These are phyloP conservation scores for Pholiota molesta DNA, from an alignment of 768 basidiomycete species.

Conservation along the genomic window DNA sequence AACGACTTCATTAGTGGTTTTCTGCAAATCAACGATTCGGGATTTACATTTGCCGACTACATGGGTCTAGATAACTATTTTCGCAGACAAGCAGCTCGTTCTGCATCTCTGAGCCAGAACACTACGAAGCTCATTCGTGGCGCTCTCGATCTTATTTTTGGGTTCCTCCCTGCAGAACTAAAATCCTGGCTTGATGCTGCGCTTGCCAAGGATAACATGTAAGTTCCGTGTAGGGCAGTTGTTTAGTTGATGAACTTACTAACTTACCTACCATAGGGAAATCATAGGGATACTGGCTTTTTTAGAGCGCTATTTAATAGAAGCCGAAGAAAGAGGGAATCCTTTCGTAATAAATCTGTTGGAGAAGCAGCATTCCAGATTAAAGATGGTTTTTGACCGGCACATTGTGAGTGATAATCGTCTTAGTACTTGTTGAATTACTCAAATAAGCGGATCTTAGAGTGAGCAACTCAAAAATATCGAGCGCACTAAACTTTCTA, in stretches of 20 bases:
- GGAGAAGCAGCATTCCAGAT: conserved; percentile 80
- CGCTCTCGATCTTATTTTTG: conserved; percentile 95
- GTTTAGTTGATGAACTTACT: background rate
- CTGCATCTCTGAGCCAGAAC: conserved; percentile 62
- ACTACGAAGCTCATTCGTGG: conserved; percentile 83
- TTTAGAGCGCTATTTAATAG: conserved; percentile 74
- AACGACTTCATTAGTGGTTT: conserved; percentile 91
- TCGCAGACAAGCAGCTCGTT: conserved; percentile 83
- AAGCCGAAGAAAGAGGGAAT: conserved; percentile 81
- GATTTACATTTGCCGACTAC: conserved; percentile 93
- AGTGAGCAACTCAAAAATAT: conserved; percentile 86
- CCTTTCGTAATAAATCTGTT: conserved; percentile 71
- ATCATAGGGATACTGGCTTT: conserved; percentile 38
- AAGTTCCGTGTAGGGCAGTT: conserved; percentile 18
- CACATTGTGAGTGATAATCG: conserved; percentile 58
- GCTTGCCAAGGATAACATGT: conserved; percentile 78
- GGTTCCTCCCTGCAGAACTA: conserved; percentile 84
- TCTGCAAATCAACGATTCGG: conserved; percentile 86
- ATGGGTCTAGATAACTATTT: conserved; percentile 95
- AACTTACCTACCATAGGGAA: conserved; percentile 1
- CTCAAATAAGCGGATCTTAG: conserved; percentile 39
- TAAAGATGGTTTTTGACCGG: conserved; percentile 77
- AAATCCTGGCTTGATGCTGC: conserved; percentile 85
- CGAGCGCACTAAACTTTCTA: conserved; percentile 88
- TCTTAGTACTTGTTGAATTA: background rate